phyloP scores from a whole-genome alignment of 1,139 yeast species.

The Zygosaccharomyces pseudobailii region DNA sequence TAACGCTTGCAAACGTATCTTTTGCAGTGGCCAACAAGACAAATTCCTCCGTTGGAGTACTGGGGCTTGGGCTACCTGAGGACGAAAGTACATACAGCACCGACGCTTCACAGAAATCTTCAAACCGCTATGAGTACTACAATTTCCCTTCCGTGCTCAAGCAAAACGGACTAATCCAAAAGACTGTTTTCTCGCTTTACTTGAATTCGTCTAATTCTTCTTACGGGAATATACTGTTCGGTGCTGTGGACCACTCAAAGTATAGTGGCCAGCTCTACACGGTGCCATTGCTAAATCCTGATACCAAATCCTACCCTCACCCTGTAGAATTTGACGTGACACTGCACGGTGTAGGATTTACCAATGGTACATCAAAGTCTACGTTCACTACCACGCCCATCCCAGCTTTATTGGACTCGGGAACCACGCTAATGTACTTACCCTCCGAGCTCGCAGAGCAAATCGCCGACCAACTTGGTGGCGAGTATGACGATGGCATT shows the following conservation, averaged over 20 bases:
- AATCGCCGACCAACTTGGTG: slow-evolving; percentile 37
- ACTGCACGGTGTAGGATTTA: slow-evolving; percentile 37
- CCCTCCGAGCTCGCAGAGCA: slow-evolving; percentile 34
- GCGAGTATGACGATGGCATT: slow-evolving; percentile 33
- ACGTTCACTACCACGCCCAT: slow-evolving; percentile 38
- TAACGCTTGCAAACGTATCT: slow-evolving; percentile 41
- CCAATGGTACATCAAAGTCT: slow-evolving; percentile 27
- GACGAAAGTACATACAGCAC: slow-evolving; percentile 43
- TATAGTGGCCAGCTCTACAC: slow-evolving; percentile 44
- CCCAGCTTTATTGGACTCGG: slow-evolving; percentile 47
- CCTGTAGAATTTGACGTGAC: slow-evolving; percentile 45
- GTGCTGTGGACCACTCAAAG: slow-evolving; percentile 52
- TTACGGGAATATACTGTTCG: slow-evolving; percentile 47
- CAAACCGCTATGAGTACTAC: slow-evolving; percentile 37
- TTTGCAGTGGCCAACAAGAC: slow-evolving; percentile 55
- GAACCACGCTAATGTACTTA: slow-evolving; percentile 44
- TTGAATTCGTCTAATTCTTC: slow-evolving; percentile 38
- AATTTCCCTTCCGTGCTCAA: slow-evolving; percentile 49
- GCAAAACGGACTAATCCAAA: slow-evolving; percentile 45
- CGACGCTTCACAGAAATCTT: slow-evolving; percentile 5
- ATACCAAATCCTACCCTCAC: slow-evolving; percentile 20
- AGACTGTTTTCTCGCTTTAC: slow-evolving; percentile 50
- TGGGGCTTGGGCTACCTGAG: slow-evolving; percentile 56
- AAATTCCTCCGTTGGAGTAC: slow-evolving; percentile 51
- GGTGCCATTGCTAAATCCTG: slow-evolving; percentile 42